Evolutionary conservation across 345 rosid species (phyloP).

Genomic region (Trapa bicornis): DNA sequence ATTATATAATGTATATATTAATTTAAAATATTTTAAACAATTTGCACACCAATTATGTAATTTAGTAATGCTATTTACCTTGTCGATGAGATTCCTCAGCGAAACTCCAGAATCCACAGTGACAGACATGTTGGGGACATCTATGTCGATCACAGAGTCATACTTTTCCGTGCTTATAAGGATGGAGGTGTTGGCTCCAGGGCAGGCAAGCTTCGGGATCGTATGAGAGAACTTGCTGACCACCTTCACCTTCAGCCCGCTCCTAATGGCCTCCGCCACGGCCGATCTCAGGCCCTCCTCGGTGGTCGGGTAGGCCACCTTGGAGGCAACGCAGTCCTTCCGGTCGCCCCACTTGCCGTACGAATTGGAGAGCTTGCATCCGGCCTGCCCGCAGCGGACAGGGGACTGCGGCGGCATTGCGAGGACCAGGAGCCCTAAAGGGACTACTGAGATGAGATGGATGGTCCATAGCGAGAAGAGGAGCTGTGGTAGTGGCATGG

Average conservation of each 20-base stretch:
- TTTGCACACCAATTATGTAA: too few relatives aligned
- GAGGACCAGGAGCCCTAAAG: not conserved
- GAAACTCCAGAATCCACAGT: conserved; percentile 66
- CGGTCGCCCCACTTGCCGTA: conserved; percentile 80
- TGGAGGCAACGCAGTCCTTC: conserved; percentile 34
- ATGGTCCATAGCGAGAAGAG: not conserved
- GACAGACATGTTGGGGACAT: conserved; percentile 30
- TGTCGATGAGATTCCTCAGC: conserved; percentile 47
- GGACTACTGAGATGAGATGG: not conserved
- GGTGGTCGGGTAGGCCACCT: conserved; percentile 44
- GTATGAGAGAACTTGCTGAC: conserved; percentile 69
- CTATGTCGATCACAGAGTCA: conserved; percentile 36
- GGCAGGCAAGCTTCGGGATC: conserved; percentile 78
- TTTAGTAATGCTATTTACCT: not conserved
- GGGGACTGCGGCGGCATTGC: conserved; percentile 52
- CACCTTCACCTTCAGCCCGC: conserved; percentile 51
- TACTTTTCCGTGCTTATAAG: conserved; percentile 56
- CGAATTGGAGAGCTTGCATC: conserved; percentile 54
- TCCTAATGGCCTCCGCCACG: conserved; percentile 43
- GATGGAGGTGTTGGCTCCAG: conserved; percentile 26
- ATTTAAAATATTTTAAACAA: too few relatives aligned
- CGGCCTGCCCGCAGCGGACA: conserved; percentile 34
- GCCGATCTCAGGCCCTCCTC: conserved; percentile 54
- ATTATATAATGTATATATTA: too few relatives aligned
- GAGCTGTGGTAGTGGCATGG: not conserved